These are phyloP conservation scores for Sporothrix humicola DNA, from an alignment of 2,329 filamentous ascomycete species.

Conservation along the genomic window DNA sequence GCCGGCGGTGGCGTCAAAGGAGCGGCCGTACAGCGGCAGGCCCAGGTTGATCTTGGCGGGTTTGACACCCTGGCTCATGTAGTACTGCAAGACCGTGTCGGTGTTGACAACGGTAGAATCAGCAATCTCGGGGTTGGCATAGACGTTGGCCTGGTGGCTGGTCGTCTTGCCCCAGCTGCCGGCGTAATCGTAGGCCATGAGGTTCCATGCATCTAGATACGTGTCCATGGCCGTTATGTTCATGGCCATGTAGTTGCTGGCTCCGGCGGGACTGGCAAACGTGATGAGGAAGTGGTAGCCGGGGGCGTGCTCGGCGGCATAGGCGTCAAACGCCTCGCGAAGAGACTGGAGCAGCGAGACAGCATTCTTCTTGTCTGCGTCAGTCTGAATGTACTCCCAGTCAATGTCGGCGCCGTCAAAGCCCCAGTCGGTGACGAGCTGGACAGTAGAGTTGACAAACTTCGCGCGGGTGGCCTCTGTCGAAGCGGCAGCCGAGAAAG, in stretches of 20 bases:
- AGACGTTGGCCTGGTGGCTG: constrained; percentile 74
- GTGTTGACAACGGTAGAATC: constrained; percentile 71
- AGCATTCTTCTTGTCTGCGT: constrained; percentile 49
- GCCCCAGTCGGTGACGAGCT: constrained; percentile 71
- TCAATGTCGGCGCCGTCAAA: constrained; percentile 64
- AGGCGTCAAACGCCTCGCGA: constrained; percentile 47
- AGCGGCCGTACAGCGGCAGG: constrained; percentile 79
- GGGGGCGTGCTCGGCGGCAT: constrained; percentile 41
- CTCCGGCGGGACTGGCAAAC: constrained; percentile 49
- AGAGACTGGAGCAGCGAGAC: constrained; percentile 52
- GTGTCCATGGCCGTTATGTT: constrained; percentile 54
- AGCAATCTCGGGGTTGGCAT: constrained; percentile 56
- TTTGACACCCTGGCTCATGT: constrained; percentile 63
- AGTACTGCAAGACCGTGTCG: constrained; percentile 67
- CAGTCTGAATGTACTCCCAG: constrained; percentile 59
- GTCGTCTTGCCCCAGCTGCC: constrained; percentile 67
- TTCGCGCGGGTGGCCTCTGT: constrained; percentile 64
- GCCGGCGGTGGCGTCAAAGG: constrained; percentile 71
- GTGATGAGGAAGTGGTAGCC: constrained; percentile 46
- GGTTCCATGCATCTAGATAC: constrained; percentile 59
- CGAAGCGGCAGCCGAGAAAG: constrained; percentile 68
- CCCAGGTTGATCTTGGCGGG: constrained; percentile 73
- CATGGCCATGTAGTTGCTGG: constrained; percentile 53
- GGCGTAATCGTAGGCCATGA: constrained; percentile 73
- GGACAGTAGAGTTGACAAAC: constrained; percentile 73